phyloP scores from a whole-genome alignment of 345 rosid species.

The Lenwebbia sp. region DNA sequence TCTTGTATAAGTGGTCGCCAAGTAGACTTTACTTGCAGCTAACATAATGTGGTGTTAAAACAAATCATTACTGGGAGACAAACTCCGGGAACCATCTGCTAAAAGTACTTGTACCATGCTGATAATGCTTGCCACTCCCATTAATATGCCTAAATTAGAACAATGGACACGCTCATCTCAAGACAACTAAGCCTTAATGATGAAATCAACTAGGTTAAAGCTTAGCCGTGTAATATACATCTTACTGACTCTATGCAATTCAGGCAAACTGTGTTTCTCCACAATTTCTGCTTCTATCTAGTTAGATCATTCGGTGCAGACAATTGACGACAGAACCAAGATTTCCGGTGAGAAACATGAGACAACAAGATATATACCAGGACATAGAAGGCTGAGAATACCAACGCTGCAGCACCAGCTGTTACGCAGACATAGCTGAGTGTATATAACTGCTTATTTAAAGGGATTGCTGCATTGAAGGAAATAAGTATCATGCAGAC shows the following conservation, averaged over 20 bases:
- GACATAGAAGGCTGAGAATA: slow-evolving; percentile 54
- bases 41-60: background rate
- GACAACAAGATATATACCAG: slow-evolving; percentile 26
- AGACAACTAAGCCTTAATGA: background rate
- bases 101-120: background rate
- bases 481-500: background rate
- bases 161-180: background rate
- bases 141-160: background rate
- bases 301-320: background rate
- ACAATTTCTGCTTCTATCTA: background rate
- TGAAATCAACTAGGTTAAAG: background rate
- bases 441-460: slow-evolving; percentile 72
- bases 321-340: background rate
- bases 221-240: background rate
- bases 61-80: background rate
- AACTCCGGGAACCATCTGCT: background rate
- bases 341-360: background rate
- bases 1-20: background rate
- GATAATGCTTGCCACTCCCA: background rate
- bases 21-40: background rate
- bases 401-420: slow-evolving; percentile 71
- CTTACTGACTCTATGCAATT: background rate
- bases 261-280: background rate
- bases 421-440: slow-evolving; percentile 80
- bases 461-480: slow-evolving; percentile 54